These are phyloP conservation scores for Pythium inflatum DNA, from an alignment of 352 stramenopile genomes.

Conservation along the genomic window DNA sequence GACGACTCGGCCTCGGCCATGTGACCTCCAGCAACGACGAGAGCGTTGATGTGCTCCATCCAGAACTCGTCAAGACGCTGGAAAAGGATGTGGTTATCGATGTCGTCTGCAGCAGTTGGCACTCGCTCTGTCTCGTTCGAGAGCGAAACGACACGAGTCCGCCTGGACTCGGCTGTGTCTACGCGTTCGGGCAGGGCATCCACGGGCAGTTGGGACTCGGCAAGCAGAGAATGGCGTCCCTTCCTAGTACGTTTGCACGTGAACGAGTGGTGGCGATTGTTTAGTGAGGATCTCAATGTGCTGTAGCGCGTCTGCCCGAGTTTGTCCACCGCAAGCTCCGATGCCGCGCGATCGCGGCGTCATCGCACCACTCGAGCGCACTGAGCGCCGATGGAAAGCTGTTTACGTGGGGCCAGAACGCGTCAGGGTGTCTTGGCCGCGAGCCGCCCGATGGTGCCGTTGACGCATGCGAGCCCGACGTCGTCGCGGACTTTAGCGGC, in stretches of 20 bases:
- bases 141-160: constrained; percentile 6
- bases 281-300: constrained; percentile 14
- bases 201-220: constrained; percentile 77
- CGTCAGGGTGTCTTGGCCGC: constrained; percentile 58
- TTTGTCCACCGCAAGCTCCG: constrained; percentile 56
- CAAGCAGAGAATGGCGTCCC: constrained; percentile 62
- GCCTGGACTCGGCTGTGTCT: constrained; percentile 51
- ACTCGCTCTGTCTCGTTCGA: constrained; percentile 67
- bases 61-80: constrained; percentile 53
- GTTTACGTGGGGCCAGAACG: constrained; percentile 75
- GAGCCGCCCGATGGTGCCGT: constrained; percentile 26
- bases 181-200: constrained; percentile 66
- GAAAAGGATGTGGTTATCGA: constrained; percentile 60
- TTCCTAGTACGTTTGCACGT: constrained; percentile 71
- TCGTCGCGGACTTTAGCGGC: constrained; percentile 39
- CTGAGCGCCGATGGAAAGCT: constrained; percentile 61
- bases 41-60: constrained; percentile 46
- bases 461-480: constrained; percentile 53
- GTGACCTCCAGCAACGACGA: neutral
- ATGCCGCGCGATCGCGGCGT: constrained; percentile 51
- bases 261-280: no score
- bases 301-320: constrained; percentile 54
- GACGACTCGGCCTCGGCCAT: constrained; percentile 82
- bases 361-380: constrained; percentile 62
- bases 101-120: constrained; percentile 66